Percentiles rank a stretch among this genome's conserved stretches.
phyloP scores from a whole-genome alignment of 75 land plant species.

The Isoetes taiwanensis region DNA sequence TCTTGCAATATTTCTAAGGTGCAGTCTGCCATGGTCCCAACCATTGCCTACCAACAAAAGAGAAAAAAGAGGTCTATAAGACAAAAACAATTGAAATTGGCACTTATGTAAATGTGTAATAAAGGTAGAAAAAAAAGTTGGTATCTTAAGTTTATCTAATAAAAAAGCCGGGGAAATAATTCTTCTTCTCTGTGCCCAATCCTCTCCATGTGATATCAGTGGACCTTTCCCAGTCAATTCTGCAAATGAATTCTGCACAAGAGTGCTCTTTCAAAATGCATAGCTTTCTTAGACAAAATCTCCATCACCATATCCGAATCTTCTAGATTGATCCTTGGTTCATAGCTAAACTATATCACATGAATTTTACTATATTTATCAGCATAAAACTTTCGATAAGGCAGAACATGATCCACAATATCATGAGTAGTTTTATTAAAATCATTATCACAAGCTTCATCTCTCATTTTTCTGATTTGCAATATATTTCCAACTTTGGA shows the following conservation, averaged over 20 bases:
- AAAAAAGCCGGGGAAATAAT: constrained; percentile 26
- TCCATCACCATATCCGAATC: neutral
- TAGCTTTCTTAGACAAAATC: neutral
- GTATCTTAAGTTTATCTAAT: constrained; percentile 36
- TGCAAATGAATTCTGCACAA: neutral
- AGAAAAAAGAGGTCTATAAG: no score
- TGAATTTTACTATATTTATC: neutral
- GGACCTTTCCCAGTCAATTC: constrained; percentile 7
- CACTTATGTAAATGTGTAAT: no score
- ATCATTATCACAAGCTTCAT: neutral
- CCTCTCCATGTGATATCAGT: constrained; percentile 14
- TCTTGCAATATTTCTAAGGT: constrained; percentile 14
- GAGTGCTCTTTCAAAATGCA: neutral
- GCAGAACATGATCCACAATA: neutral
- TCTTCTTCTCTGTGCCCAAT: constrained; percentile 23
- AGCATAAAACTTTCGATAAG: neutral
- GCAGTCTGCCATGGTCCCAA: constrained; percentile 14
- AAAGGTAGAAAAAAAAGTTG: no score
- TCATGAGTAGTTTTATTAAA: no score
- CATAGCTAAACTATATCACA: neutral
- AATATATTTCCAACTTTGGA: neutral
- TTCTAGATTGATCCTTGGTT: neutral
- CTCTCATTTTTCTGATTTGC: no score
- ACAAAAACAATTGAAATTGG: no score
- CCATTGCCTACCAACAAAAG: constrained; percentile 17